phyloP scores from a whole-genome alignment of 1,139 yeast species.

The Lipomyces yarrowii region DNA sequence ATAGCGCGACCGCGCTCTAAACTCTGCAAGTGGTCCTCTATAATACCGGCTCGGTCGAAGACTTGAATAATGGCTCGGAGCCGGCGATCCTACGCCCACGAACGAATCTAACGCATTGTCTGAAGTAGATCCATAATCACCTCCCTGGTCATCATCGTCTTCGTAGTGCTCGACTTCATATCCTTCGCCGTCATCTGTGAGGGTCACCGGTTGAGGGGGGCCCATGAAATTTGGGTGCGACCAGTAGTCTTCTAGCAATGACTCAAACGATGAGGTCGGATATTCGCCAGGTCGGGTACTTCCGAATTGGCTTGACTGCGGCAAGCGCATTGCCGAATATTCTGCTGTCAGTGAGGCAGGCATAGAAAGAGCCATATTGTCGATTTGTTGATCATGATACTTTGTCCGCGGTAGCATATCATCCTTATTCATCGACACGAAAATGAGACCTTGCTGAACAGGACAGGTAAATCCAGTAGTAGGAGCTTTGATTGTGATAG shows the following conservation, averaged over 20 bases:
- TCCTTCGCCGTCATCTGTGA: conserved; percentile 3
- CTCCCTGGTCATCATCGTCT: neutral
- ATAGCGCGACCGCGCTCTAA: conserved; percentile 4
- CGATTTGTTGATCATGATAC: conserved; percentile 20
- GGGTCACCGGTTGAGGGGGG: neutral
- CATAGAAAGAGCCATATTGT: conserved; percentile 1
- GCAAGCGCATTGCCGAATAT: conserved; percentile 9
- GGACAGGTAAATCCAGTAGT: conserved; percentile 33
- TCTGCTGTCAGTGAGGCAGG: conserved; percentile 8
- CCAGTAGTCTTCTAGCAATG: conserved; percentile 3
- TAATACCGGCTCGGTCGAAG: neutral
- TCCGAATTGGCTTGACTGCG: neutral
- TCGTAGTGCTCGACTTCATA: conserved; percentile 9
- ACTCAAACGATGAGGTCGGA: neutral
- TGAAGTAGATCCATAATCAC: conserved; percentile 1
- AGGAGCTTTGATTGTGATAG: conserved; percentile 34
- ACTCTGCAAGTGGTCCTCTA: conserved; percentile 1
- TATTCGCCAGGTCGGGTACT: neutral
- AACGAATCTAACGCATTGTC: conserved; percentile 6
- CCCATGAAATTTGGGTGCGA: conserved; percentile 1
- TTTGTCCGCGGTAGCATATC: conserved; percentile 23
- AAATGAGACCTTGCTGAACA: conserved; percentile 34
- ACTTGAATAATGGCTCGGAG: neutral
- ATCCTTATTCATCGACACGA: conserved; percentile 32
- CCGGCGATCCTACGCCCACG: neutral